Evolutionary conservation across 1,284 basidiomycete genomes (phyloP).

Genomic region (Microbotryomycetes sp.): DNA sequence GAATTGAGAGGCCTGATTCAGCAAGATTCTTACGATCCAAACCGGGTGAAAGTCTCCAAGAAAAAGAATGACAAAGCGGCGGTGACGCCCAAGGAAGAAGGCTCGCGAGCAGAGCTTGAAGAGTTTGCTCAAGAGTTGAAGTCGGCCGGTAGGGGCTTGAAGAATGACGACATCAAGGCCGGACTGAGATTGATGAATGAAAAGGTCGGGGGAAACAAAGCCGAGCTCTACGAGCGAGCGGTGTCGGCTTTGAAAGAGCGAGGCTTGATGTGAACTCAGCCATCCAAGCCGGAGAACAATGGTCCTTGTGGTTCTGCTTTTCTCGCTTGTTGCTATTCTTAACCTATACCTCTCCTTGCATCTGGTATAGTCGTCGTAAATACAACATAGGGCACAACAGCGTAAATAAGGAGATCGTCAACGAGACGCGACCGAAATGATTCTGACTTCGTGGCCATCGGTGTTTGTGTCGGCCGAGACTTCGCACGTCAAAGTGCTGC

Average conservation of each 20-base stretch:
- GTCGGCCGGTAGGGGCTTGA: neutral
- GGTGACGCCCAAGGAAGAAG: conserved; percentile 4
- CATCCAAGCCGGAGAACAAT: too few relatives aligned
- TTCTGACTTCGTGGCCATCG: conserved; percentile 11
- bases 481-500: conserved; percentile 19
- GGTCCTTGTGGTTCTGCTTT: too few relatives aligned
- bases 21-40: conserved; percentile 12
- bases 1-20: conserved; percentile 7
- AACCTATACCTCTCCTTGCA: too few relatives aligned
- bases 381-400: too few relatives aligned
- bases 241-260: conserved; percentile 13
- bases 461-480: conserved; percentile 4
- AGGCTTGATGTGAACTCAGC: too few relatives aligned
- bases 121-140: neutral
- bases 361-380: too few relatives aligned
- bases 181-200: conserved; percentile 18
- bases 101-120: neutral
- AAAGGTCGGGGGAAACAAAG: conserved; percentile 17
- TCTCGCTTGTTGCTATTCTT: too few relatives aligned
- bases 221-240: conserved; percentile 15
- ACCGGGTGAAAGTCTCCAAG: conserved; percentile 9
- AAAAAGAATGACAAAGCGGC: conserved; percentile 6
- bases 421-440: conserved; percentile 13
- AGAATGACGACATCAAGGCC: conserved; percentile 21
- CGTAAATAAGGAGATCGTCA: too few relatives aligned